These are phyloP conservation scores for Hippophae gyantsensis DNA, from an alignment of 306 rosid species.

Conservation along the genomic window DNA sequence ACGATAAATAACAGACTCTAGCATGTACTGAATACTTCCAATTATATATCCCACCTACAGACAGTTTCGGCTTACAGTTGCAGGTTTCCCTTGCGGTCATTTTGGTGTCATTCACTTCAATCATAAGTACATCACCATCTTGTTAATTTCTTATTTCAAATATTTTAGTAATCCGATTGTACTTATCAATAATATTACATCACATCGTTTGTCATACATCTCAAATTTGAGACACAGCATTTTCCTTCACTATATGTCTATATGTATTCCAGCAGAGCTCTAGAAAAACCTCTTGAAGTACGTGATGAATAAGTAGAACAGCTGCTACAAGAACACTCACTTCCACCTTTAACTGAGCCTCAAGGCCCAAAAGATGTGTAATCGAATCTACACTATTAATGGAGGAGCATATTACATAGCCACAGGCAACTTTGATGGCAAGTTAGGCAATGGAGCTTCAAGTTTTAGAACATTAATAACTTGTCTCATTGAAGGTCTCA, in stretches of 20 bases:
- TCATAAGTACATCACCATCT: too few relatives aligned
- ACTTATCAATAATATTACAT: too few relatives aligned
- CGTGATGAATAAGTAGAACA: slow-evolving; percentile 36
- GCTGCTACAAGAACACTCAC: slow-evolving; percentile 21
- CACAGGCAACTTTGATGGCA: slow-evolving; percentile 50
- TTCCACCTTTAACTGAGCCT: slow-evolving; percentile 22
- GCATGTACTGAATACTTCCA: too few relatives aligned
- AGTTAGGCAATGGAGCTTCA: slow-evolving; percentile 40
- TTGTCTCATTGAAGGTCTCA: slow-evolving; percentile 57
- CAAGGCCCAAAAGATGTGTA: slow-evolving; percentile 29
- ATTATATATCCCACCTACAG: too few relatives aligned
- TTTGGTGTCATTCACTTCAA: too few relatives aligned
- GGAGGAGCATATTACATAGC: slow-evolving; percentile 58
- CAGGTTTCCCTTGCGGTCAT: too few relatives aligned
- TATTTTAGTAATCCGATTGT: too few relatives aligned
- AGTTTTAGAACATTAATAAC: slow-evolving; percentile 48
- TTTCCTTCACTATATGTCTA: neutral
- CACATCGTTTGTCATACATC: too few relatives aligned
- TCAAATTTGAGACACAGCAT: too few relatives aligned
- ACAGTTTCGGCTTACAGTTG: too few relatives aligned
- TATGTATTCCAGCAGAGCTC: slow-evolving; percentile 26
- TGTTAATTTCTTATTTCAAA: too few relatives aligned
- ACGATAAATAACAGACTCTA: too few relatives aligned
- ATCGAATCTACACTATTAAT: slow-evolving; percentile 29
- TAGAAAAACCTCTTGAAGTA: slow-evolving; percentile 37